Evolutionary conservation across 2,329 filamentous ascomycete genomes (phyloP), one percentile per base, ranked within the genome.

Genomic region (Westerdykella sp.): DNA sequence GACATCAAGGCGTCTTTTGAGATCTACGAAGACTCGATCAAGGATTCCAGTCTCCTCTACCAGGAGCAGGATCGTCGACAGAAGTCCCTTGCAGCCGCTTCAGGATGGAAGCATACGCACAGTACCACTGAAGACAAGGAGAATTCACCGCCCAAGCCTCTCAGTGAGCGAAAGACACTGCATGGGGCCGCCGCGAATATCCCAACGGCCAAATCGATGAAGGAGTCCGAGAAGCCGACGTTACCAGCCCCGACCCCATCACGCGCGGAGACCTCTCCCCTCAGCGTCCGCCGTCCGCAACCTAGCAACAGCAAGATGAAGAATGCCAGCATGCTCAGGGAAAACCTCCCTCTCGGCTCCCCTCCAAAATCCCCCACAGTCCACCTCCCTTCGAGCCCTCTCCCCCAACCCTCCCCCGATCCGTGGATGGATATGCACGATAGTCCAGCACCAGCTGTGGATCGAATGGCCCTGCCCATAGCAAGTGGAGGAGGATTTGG

Each of bases 381-480:
- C 6, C 35, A 47, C 1, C 42, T 50, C 2, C 54, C 51, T 1
- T 65, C 62, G 15, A 65, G 60, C 34, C 63, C 61, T 12, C 48
- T 65, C 15, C 60, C 60, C 2, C 49, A 56, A 46, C 55, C 57
- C 10, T 65, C 63, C 1, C 57, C 62, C 5, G 43, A 67, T 43
- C 58, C 56, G 3, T 67, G 63, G 63, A 35, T 40, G 22, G 49
- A 55, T 5, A 45, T 59, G n/a, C 46, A 63, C 31, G 49, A 58
- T 15, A 63, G 55, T 36, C 56, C 58, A 6, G 53, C 60, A 42
- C 54, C 50, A 4, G 51, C 53, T 14, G 49, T 60, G 39, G 61
- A 67, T 42, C 58, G 54, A 40, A 59, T 65, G 55, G 60, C 62
- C 2, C 38, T 67, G 39, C 62, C 62, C 2, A 55, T 60, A 12